Conservation (phyloP, 768 basidiomycete genomes). For the Tubosaeta sp. region DNA sequence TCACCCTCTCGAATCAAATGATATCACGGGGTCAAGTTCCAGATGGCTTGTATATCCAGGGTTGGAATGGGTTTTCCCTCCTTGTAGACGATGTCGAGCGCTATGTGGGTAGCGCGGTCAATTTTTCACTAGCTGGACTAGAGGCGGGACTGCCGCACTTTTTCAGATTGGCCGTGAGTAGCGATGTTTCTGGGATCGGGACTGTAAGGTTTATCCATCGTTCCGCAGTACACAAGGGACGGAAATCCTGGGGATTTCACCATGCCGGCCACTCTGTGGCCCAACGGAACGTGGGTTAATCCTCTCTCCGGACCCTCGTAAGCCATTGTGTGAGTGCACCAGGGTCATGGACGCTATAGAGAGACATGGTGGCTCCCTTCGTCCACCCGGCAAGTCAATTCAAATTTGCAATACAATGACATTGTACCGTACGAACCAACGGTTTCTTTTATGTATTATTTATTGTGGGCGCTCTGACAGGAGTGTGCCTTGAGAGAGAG, state of each 20-base stretch:
- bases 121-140: constrained; percentile 65
- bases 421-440: too few relatives aligned
- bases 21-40: constrained; percentile 55
- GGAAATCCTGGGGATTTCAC: constrained; percentile 70
- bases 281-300: constrained; percentile 80
- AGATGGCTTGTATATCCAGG: constrained; percentile 22
- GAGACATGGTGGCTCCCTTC: too few relatives aligned
- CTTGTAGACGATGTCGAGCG: constrained; percentile 85
- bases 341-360: not conserved
- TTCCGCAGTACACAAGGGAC: constrained; percentile 43
- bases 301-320: constrained; percentile 63
- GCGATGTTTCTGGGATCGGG: not conserved
- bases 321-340: not conserved
- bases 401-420: too few relatives aligned
- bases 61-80: constrained; percentile 75
- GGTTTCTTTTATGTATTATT: too few relatives aligned
- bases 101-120: constrained; percentile 65
- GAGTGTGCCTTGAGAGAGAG: too few relatives aligned
- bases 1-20: constrained; percentile 50
- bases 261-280: constrained; percentile 67
- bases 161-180: constrained; percentile 72
- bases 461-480: too few relatives aligned
- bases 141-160: constrained; percentile 63
- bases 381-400: too few relatives aligned
- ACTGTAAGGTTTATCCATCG: constrained; percentile 1